phyloP scores from a whole-genome alignment of 2,329 filamentous ascomycete genomes.

The Trichoderma koningiopsis region DNA sequence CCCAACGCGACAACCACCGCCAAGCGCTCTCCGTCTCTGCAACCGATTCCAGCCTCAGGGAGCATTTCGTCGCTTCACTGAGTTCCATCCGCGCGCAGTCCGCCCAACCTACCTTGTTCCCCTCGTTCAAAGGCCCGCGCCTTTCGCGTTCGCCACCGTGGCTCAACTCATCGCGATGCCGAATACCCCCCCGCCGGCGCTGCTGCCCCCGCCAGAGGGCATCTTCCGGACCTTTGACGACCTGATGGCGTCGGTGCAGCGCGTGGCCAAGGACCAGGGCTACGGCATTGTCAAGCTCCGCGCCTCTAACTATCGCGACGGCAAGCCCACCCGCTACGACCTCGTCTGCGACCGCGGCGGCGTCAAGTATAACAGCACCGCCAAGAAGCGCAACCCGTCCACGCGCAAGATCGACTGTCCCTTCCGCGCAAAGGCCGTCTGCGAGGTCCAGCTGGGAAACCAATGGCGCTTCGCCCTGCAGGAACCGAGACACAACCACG shows the following conservation, averaged over 20 bases:
- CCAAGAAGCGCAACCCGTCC: constrained; percentile 65
- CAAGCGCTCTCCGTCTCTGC: constrained; percentile 16
- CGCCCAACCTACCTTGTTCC: constrained; percentile 23
- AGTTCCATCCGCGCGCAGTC: constrained; percentile 21
- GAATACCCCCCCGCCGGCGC: constrained; percentile 50
- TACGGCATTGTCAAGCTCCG: constrained; percentile 65
- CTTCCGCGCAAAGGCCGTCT: constrained; percentile 65
- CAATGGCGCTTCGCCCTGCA: constrained; percentile 67
- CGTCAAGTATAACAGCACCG: constrained; percentile 66
- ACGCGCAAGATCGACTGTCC: constrained; percentile 66
- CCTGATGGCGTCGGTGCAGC: constrained; percentile 59
- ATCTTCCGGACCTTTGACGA: constrained; percentile 64
- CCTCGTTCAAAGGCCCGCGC: constrained; percentile 34
- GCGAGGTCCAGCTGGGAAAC: constrained; percentile 63
- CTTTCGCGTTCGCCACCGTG: constrained; percentile 38
- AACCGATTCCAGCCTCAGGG: background rate
- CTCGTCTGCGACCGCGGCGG: constrained; percentile 65
- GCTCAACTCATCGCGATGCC: constrained; percentile 46
- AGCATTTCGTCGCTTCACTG: constrained; percentile 7
- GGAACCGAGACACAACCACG: constrained; percentile 63
- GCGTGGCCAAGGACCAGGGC: constrained; percentile 62
- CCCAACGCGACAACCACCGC: constrained; percentile 10
- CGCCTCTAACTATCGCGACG: constrained; percentile 64
- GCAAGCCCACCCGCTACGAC: constrained; percentile 64
- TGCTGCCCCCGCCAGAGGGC: constrained; percentile 60